These are phyloP conservation scores for Thecaphora frezii DNA, from an alignment of 1,284 basidiomycete species.

Conservation along the genomic window DNA sequence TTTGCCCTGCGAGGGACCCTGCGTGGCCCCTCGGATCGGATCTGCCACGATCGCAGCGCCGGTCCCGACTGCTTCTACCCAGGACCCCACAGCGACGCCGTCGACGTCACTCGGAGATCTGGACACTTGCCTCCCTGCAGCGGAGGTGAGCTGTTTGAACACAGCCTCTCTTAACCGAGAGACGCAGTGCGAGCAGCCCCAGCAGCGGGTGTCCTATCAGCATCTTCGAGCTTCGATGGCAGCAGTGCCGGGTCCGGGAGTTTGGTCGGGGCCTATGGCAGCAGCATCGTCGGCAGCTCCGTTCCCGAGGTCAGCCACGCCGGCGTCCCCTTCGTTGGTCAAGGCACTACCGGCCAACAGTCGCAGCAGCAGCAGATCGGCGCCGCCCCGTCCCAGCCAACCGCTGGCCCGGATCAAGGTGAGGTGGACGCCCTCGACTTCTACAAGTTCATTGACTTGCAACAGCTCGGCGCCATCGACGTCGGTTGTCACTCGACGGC, in stretches of 20 bases:
- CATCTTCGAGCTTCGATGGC: constrained; percentile 11
- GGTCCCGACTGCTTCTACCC: constrained; percentile 35
- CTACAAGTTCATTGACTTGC: constrained; percentile 38
- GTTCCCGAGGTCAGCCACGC: constrained; percentile 19
- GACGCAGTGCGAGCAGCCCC: constrained; percentile 43
- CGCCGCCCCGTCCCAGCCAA: too few relatives aligned
- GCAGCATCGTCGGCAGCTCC: constrained; percentile 41
- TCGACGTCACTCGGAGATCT: neutral
- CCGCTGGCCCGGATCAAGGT: neutral
- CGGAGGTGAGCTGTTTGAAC: constrained; percentile 51
- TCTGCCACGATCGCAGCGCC: constrained; percentile 43
- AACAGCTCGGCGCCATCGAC: constrained; percentile 14
- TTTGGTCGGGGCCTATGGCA: constrained; percentile 42
- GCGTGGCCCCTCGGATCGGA: neutral
- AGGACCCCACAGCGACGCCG: constrained; percentile 5
- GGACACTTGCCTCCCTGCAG: constrained; percentile 57
- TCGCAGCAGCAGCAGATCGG: too few relatives aligned
- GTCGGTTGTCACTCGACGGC: constrained; percentile 29
- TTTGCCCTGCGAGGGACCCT: neutral
- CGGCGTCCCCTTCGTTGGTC: constrained; percentile 7
- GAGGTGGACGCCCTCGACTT: constrained; percentile 4
- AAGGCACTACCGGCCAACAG: neutral
- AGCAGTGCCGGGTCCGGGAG: constrained; percentile 15
- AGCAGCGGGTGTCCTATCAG: constrained; percentile 49
- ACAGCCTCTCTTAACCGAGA: constrained; percentile 22